These are phyloP conservation scores for Scedosporium apiospermum DNA, from an alignment of 2,329 filamentous ascomycete species.

Conservation along the genomic window DNA sequence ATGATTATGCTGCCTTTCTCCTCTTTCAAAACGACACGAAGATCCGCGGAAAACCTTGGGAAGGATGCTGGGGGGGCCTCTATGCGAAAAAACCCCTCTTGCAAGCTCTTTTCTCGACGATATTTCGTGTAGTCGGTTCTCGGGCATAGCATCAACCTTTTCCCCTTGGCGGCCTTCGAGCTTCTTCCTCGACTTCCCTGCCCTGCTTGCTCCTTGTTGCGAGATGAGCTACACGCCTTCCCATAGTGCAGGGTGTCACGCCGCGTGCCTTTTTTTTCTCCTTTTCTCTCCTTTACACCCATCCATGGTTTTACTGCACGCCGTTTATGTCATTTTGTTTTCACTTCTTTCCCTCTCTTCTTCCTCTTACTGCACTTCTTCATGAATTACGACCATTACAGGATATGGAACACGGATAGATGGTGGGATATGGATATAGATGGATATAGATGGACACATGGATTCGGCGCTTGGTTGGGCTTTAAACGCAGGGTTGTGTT, in stretches of 20 bases:
- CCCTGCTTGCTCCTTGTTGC: neutral
- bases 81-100: too few species aligned
- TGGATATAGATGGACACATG: neutral
- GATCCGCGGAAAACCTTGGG: too few species aligned
- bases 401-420: neutral
- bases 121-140: too few species aligned
- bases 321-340: neutral
- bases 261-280: neutral
- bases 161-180: too few species aligned
- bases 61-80: too few species aligned
- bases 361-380: constrained; percentile 5
- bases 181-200: too few species aligned
- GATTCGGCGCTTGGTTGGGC: neutral
- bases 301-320: neutral
- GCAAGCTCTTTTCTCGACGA: too few species aligned
- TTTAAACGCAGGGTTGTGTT: neutral
- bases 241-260: neutral
- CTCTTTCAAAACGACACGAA: too few species aligned
- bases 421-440: neutral
- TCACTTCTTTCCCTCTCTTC: neutral
- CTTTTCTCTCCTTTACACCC: neutral
- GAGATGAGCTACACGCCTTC: neutral
- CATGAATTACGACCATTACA: constrained; percentile 3
- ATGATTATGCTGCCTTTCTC: too few species aligned
- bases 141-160: too few species aligned